Conservation (phyloP, 1,139 yeast species). For the Suhomyces coccinellae region DNA sequence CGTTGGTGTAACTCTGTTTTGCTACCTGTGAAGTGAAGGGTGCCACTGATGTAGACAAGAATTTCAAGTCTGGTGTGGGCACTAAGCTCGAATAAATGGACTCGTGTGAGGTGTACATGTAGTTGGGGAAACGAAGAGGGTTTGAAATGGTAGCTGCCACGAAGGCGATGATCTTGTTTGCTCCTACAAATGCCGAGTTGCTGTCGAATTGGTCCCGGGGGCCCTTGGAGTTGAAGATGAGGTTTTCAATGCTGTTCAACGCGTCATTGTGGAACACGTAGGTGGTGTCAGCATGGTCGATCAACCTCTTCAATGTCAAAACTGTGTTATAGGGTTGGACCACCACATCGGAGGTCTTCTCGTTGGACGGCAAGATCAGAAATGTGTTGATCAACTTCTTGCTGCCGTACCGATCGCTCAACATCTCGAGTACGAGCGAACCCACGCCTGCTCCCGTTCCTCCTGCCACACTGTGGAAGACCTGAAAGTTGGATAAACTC, state of each 20-base stretch:
- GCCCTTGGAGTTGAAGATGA: slow-evolving; percentile 30
- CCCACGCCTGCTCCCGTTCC: slow-evolving; percentile 98
- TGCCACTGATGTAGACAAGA: slow-evolving; percentile 81
- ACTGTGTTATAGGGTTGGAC: slow-evolving; percentile 95
- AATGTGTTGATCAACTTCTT: slow-evolving; percentile 84
- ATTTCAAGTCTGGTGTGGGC: slow-evolving; percentile 89
- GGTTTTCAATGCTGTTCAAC: slow-evolving; percentile 61
- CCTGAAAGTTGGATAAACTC: slow-evolving; percentile 83
- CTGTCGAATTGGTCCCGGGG: slow-evolving; percentile 21
- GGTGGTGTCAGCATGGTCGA: slow-evolving; percentile 82
- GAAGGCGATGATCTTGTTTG: slow-evolving; percentile 83
- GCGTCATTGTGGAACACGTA: slow-evolving; percentile 91
- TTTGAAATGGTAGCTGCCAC: slow-evolving; percentile 84
- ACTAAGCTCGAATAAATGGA: slow-evolving; percentile 80
- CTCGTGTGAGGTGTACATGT: slow-evolving; percentile 83
- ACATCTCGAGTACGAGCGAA: slow-evolving; percentile 70
- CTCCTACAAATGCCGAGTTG: slow-evolving; percentile 61
- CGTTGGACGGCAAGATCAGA: slow-evolving; percentile 81
- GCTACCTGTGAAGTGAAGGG: slow-evolving; percentile 62
- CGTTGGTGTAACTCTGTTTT: slow-evolving; percentile 64
- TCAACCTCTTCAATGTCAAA: slow-evolving; percentile 74
- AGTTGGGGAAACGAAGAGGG: slow-evolving; percentile 87
- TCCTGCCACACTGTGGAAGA: slow-evolving; percentile 96
- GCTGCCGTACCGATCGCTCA: slow-evolving; percentile 75
- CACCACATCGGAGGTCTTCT: slow-evolving; percentile 84